Base-by-base conservation (phyloP, 2,329 filamentous ascomycete genomes). In the Xylaria sp. region DNA sequence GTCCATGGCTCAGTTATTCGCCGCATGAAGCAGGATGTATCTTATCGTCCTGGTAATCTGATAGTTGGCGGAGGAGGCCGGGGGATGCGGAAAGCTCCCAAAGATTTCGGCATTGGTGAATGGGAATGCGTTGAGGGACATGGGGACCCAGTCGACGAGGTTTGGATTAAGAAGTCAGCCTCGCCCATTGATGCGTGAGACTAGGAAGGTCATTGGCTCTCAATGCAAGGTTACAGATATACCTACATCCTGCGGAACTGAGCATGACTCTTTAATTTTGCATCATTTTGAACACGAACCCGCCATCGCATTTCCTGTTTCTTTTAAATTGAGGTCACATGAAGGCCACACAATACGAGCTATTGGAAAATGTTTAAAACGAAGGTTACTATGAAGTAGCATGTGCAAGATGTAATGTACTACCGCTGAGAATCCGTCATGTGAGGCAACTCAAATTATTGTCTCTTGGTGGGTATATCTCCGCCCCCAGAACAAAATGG, bases 61-160 rank as follows among this genome's bases (percentile, higher is more conserved):
- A 93, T 96, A 69, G 80, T 94, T 2, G 93, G 93, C 0, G 93
- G 93, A 0, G 93, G 93, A 18, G 93, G 93, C 0, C 83, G 92
- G 35, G 93, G 92, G 0, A 83, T 89, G 1, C 84, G 87, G 29
- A 81, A 74, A 9, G 92, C 92, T 1, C 89, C 91, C 0, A 75
- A 84, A 6, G 80, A 88, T 32, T 80, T 86, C 66, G 92, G 91
- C 0, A 93, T 90, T 60, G 93, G 92, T 0, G 86, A 92, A 16
- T 95, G 93, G 93, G 83, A 86, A 4, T 87, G 91, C 62, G 82
- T 90, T 2, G 84, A 83, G n/a, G 85, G 90, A 29, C 82, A 87
- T 51, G 92, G 91, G 0, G 89, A 93, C 78, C 82, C 86, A 0
- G 82, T 94, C n/a, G 88, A 89, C 0, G 91, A 93, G 80, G 84